Conservation (phyloP, 2,329 filamentous ascomycete species). For the Elsinoe ampelina region DNA sequence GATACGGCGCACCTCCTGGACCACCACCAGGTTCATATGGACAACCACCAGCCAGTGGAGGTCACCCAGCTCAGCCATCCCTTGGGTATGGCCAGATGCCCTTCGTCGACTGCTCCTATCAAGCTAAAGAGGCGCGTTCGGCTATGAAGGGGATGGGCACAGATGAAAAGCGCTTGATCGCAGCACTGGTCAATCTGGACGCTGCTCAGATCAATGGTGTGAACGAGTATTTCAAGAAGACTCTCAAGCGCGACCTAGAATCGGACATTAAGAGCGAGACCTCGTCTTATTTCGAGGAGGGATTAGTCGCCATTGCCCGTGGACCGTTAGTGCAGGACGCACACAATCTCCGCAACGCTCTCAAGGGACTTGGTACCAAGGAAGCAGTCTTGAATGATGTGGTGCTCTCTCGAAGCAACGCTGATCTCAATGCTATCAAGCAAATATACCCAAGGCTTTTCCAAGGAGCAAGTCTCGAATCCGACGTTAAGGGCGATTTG, state of each 20-base stretch:
- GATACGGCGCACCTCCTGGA: slow-evolving; percentile 28
- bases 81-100: slow-evolving; percentile 66
- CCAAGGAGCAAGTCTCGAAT: slow-evolving; percentile 52
- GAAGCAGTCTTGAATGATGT: slow-evolving; percentile 80
- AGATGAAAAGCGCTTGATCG: slow-evolving; percentile 69
- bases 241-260: slow-evolving; percentile 57
- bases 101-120: slow-evolving; percentile 53
- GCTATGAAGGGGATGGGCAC: slow-evolving; percentile 95
- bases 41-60: slow-evolving; percentile 22
- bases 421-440: slow-evolving; percentile 82
- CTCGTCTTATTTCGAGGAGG: slow-evolving; percentile 60
- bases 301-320: slow-evolving; percentile 62
- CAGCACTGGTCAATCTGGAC: slow-evolving; percentile 60
- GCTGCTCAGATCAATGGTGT: slow-evolving; percentile 58
- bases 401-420: slow-evolving; percentile 72
- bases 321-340: slow-evolving; percentile 75
- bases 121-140: slow-evolving; percentile 62
- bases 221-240: too few relatives aligned
- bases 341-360: slow-evolving; percentile 57
- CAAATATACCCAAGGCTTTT: slow-evolving; percentile 61
- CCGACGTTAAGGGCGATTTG: slow-evolving; percentile 66
- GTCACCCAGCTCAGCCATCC: slow-evolving; percentile 53
- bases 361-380: slow-evolving; percentile 76
- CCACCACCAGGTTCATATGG: slow-evolving; percentile 25
- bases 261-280: slow-evolving; percentile 50